Percentiles rank a stretch among this genome's conserved stretches.
These are phyloP conservation scores for Fraxinus anomala DNA, from an alignment of 257 asterid genomes.

Conservation along the genomic window DNA sequence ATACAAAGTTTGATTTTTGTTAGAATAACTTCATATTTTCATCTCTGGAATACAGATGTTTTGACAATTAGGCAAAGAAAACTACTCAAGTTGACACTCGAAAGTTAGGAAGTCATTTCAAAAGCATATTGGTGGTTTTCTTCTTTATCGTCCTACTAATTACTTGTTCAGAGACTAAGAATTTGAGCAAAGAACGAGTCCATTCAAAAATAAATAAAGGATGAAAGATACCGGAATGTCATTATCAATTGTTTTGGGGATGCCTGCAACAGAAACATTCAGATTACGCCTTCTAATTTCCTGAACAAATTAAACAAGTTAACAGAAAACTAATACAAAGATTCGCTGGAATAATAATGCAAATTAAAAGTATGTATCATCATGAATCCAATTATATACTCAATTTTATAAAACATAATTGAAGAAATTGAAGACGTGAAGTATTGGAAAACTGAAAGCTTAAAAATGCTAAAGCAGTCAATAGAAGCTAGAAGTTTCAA, in stretches of 20 bases:
- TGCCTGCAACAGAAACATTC: conserved; percentile 80
- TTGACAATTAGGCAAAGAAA: neutral
- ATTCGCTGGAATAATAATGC: conserved; percentile 10
- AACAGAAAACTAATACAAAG: neutral
- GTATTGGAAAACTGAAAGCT: conserved; percentile 10
- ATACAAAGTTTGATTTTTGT: no score
- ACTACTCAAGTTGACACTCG: conserved; percentile 1
- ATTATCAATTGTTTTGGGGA: conserved; percentile 94
- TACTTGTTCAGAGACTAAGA: conserved; percentile 13
- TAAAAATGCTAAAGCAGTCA: neutral
- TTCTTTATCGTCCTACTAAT: conserved; percentile 18
- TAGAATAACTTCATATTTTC: neutral
- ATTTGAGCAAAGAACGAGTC: neutral
- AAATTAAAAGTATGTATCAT: conserved; percentile 1
- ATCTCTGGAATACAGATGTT: conserved; percentile 11
- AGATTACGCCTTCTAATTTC: conserved; percentile 84
- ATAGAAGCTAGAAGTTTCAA: neutral
- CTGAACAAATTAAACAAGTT: conserved; percentile 43
- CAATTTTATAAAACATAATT: conserved; percentile 20
- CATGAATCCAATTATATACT: conserved; percentile 4
- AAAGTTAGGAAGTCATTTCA: neutral
- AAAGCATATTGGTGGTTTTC: conserved; percentile 7
- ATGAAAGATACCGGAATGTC: conserved; percentile 76
- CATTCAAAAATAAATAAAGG: conserved; percentile 21
- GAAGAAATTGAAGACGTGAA: conserved; percentile 13